phyloP scores from a whole-genome alignment of 2,329 filamentous ascomycete species.

The Dactylonectria macrodidyma region DNA sequence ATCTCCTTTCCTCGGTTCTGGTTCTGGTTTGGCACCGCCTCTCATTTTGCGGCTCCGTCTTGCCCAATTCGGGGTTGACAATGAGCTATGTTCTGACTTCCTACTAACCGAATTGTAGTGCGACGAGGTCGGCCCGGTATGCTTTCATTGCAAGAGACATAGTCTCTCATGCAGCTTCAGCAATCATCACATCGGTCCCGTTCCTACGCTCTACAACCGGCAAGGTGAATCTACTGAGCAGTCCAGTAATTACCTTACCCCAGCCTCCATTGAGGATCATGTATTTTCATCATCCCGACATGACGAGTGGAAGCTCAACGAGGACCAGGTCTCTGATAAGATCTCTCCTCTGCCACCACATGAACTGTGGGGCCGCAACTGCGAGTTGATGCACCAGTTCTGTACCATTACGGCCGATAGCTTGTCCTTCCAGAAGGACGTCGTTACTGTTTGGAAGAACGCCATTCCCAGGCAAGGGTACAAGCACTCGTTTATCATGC shows the following conservation, averaged over 20 bases:
- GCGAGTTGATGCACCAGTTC: constrained; percentile 48
- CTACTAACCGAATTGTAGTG: constrained; percentile 34
- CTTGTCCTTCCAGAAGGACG: constrained; percentile 31
- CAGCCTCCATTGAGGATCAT: no score
- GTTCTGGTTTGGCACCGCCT: neutral
- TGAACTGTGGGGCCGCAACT: constrained; percentile 36
- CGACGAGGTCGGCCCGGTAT: constrained; percentile 47
- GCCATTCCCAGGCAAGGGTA: constrained; percentile 37
- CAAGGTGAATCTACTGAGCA: no score
- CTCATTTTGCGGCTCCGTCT: no score
- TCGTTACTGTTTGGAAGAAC: constrained; percentile 36
- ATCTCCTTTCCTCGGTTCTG: neutral
- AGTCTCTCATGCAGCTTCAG: constrained; percentile 43
- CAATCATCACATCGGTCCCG: neutral
- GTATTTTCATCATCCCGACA: no score
- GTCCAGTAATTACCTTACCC: no score
- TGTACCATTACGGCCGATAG: constrained; percentile 37
- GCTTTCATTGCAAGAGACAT: constrained; percentile 49
- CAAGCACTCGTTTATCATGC: constrained; percentile 36
- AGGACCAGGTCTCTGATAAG: neutral
- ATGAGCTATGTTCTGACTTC: neutral
- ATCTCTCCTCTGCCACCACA: constrained; percentile 39
- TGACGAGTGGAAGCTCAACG: no score
- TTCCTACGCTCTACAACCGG: no score
- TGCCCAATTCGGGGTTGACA: no score